Base-by-base conservation (phyloP, 1,139 yeast genomes). In the Debaryomycetaceae sp. region DNA sequence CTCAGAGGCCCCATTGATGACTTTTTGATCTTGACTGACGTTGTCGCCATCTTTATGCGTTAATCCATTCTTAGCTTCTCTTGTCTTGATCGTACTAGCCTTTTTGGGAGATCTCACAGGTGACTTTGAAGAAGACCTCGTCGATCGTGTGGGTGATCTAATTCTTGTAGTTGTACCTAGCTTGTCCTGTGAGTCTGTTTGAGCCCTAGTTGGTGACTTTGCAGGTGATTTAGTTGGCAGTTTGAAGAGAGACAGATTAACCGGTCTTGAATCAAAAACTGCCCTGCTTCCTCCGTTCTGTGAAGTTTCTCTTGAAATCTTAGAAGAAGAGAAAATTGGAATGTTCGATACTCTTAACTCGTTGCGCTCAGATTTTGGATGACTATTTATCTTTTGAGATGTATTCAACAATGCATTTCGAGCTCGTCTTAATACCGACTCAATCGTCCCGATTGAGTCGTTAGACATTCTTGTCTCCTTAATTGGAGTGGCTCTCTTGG, bases 361-460 rank as follows among this genome's bases (percentile, higher is more conserved):
- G 11, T 4, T 27, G 31, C 31, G 31, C 11, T 27, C 31, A 27
- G 8, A 8, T 27, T 2, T 27, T 2, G 31, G 8, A 11, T 27
- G 31, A 27, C 11, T 27, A 11, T 27, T 27, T 8, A 27, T 36
- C 8, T 36, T 36, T 22, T 36, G 38, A 22, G 46, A 31, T 27
- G 41, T 38, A 24, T 13, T 40, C 35, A 52, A 45, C 38, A 55
- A 53, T 5, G 54, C 55, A 43, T 55, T 55, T 44, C 58, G 45
- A 2, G 58, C 49, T 8, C 58, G 46, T 7, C 56, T 49, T 30
- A 55, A 47, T 20, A 46, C 48, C 5, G 55, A 52, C 3, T 46
- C 53, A 11, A 50, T 40, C 6, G 44, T 44, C 40, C 38, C 44
- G 14, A 36, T 38, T 8, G 8, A 27, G 31, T 27, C 31, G 8